Base-by-base conservation (phyloP, 176 grass and related monocot species). In the Calamus simplicifolius region DNA sequence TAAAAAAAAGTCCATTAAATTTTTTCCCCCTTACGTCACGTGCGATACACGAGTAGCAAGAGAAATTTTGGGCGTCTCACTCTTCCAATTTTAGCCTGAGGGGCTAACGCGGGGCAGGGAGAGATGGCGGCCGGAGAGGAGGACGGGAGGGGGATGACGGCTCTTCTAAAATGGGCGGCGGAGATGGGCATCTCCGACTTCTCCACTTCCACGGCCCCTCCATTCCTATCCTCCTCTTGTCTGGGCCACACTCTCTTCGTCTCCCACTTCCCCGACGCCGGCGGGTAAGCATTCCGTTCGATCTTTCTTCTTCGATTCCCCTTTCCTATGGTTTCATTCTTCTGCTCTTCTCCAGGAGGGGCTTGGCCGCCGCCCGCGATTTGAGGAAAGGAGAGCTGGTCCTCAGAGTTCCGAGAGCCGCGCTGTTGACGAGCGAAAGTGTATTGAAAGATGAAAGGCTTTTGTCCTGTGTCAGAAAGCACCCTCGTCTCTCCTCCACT, bases 101-200 rank as follows among this genome's bases (percentile, higher is more conserved):
- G 8, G 1, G 8, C 6, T 23, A 23, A 23, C 21, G 21, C 21
- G 21, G 21, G 21, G 21, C 21, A 23, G 21, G 21, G 35, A 43
- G 12, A 43, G 35, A 43, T 43, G 35, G 67, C 50, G 35, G 67
- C 50, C 25, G 52, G 59, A 55, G 70, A 48, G 54, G 16, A 25
- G 62, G 66, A 1, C 18, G n/a, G 19, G 50, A 58, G 15, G 5
- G 76, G 58, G 43, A 66, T 97, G 62, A 73, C 79, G 29, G 58
- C 78, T 6, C 84, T 97, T 51, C 81, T 97, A 69, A 71, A 69
- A 23, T 97, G 80, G 92, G 92, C 85, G n/a, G 79, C 78, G 27
- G 51, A 80, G 69, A 57, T 97, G 63, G 78, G 83, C 71, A 85
- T 91, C 51, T 91, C 81, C 51, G 87, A 97, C 77, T 75, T 69